phyloP scores from a whole-genome alignment of 352 stramenopile species.

The Phytophthora podocarpi region DNA sequence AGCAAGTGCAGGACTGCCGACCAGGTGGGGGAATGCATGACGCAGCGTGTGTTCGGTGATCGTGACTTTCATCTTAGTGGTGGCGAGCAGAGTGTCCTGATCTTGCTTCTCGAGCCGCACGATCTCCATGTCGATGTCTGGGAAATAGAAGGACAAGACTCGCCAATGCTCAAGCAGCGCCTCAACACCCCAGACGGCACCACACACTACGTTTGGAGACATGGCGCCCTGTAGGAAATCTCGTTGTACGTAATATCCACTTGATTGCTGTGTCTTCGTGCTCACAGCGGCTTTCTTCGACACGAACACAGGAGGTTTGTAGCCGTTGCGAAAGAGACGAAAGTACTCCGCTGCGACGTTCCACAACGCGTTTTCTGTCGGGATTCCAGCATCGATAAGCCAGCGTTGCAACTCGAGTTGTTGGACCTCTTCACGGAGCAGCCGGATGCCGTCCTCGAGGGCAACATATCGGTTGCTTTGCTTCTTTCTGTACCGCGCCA shows the following conservation, averaged over 20 bases:
- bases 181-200: background rate
- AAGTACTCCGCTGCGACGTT: background rate
- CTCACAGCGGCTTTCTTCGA: too few relatives aligned
- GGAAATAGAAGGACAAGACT: background rate
- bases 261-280: too few relatives aligned
- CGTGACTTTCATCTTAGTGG: background rate
- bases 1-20: background rate
- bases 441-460: background rate
- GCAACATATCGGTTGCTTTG: background rate
- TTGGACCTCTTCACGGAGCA: background rate
- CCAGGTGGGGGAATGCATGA: conserved; percentile 1
- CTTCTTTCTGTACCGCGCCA: background rate
- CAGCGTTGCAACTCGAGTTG: background rate
- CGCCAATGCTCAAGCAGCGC: conserved; percentile 1
- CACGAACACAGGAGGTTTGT: background rate
- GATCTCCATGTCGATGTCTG: too few relatives aligned
- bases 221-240: background rate
- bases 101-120: too few relatives aligned
- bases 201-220: background rate
- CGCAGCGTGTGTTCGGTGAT: conserved; percentile 5
- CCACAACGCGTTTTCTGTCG: background rate
- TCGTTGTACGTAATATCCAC: background rate
- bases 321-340: background rate
- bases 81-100: background rate
- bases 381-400: background rate